Evolutionary conservation across 306 rosid genomes (phyloP).

Genomic region (Leucaena leucocephala): DNA sequence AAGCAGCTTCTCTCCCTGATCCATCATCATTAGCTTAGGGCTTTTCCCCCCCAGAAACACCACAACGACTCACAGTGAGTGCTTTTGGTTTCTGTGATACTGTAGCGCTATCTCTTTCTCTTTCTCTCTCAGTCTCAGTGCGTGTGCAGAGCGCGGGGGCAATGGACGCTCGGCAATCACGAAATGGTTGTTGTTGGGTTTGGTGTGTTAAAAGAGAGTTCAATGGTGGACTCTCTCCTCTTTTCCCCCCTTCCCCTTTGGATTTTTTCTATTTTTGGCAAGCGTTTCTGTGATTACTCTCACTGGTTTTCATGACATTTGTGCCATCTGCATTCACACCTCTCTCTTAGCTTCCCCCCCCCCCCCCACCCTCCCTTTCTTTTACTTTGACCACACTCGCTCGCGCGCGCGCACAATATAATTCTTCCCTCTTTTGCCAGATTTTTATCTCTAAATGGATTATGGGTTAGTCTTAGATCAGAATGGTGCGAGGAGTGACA

Average conservation of each 20-base stretch:
- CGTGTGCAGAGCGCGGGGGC: conserved; percentile 40
- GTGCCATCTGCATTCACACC: conserved; percentile 69
- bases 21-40: conserved; percentile 59
- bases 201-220: conserved; percentile 42
- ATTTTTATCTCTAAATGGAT: conserved; percentile 46
- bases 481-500: conserved; percentile 41
- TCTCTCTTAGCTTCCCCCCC: background rate
- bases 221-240: conserved; percentile 37
- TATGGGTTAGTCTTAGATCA: conserved; percentile 30
- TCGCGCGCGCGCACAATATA: no score
- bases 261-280: conserved; percentile 65
- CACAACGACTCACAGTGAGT: background rate
- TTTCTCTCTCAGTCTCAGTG: conserved; percentile 34
- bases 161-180: conserved; percentile 77
- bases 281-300: conserved; percentile 43
- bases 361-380: background rate
- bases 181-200: conserved; percentile 61
- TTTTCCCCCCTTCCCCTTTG: background rate
- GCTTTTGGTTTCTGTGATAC: conserved; percentile 67
- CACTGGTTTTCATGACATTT: conserved; percentile 73
- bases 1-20: conserved; percentile 39
- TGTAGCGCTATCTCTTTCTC: conserved; percentile 2
- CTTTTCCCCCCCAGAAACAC: background rate
- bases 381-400: conserved; percentile 39
- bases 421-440: conserved; percentile 36